Base-by-base conservation (phyloP, 2,329 filamentous ascomycete species). In the Sordariomycetes sp. region DNA sequence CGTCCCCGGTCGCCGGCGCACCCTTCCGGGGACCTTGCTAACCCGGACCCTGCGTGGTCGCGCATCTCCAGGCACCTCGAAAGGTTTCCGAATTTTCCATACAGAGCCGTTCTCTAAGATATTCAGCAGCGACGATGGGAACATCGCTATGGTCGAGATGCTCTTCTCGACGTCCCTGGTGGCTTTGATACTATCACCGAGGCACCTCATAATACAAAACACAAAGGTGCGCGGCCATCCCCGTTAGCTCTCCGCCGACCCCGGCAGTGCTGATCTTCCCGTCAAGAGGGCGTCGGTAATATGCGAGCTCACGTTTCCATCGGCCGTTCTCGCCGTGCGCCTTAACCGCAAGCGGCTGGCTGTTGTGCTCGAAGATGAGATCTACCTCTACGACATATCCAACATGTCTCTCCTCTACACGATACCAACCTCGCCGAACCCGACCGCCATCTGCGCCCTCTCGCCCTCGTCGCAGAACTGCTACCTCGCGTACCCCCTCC, bases 341-440 rank as follows among this genome's bases (percentile, higher is more conserved):
- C 77, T 99, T 65, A 99, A 99, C 70, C 82, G 94, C 63, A 97
- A 96, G 71, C 85, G 94, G 42, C 80, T 99, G 28, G 90, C 94
- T 13, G 91, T 99, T 35, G 86, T 97, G 15, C 79, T 97, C 58
- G 94, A 99, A 69, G 90, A 96, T 65, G 88, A 96, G 68, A 95
- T 97, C 61, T 99, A 97, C 72, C 80, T 99, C 54, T 99, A 99
- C 74, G 94, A 99, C 70, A 97, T 99, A 62, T 90, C 91, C 72
- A 97, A 96, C 68, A 97, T 99, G 92, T 92, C 88, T 65, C 82
- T 97, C 59, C 78, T 97, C 48, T 87, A 90, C 70, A 95, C 90
- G 6, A 95, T 97, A 62, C 84, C 90, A 59, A 97, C 92, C 6
- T 96, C 92, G 3, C 89, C 94, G 7, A 99, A 99, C 65, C 89